These are phyloP conservation scores for Cordyceps javanica DNA, from an alignment of 2,329 filamentous ascomycete genomes.

Conservation along the genomic window DNA sequence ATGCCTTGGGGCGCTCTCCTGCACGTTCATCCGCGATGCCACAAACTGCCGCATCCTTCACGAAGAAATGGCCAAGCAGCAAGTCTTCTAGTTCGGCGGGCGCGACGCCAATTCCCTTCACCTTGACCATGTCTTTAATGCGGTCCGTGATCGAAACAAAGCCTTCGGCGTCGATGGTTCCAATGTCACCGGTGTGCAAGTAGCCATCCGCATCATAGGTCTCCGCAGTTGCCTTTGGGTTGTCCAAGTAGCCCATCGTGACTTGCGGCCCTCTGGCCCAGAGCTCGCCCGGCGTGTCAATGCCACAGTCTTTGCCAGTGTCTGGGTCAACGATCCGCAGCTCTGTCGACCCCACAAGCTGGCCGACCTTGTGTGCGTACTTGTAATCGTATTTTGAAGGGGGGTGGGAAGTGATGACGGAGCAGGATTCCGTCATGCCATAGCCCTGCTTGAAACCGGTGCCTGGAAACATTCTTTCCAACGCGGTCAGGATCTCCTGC, in stretches of 20 bases:
- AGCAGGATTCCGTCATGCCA: conserved; percentile 62
- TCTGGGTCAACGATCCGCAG: conserved; percentile 51
- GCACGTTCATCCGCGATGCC: conserved; percentile 48
- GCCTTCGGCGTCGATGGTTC: conserved; percentile 47
- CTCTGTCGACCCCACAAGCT: conserved; percentile 51
- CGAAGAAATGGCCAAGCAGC: conserved; percentile 48
- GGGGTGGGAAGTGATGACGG: conserved; percentile 57
- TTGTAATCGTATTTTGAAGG: conserved; percentile 49
- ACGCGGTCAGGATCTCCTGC: conserved; percentile 48
- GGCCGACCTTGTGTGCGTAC: conserved; percentile 50
- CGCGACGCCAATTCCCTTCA: conserved; percentile 56
- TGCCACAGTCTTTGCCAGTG: conserved; percentile 39
- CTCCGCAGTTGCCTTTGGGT: conserved; percentile 35
- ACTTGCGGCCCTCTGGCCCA: conserved; percentile 34
- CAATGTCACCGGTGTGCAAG: conserved; percentile 54
- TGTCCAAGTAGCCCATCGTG: conserved; percentile 43
- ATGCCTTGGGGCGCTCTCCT: conserved; percentile 52
- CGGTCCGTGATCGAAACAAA: conserved; percentile 53
- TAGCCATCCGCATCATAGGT: conserved; percentile 50
- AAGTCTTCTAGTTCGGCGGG: conserved; percentile 59
- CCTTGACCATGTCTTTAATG: conserved; percentile 64
- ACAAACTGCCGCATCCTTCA: conserved; percentile 53
- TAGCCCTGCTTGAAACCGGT: conserved; percentile 57
- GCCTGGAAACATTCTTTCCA: conserved; percentile 50
- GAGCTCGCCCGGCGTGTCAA: conserved; percentile 46